Evolutionary conservation across 2,329 filamentous ascomycete genomes (phyloP).

Genomic region (Xylaria sp.): DNA sequence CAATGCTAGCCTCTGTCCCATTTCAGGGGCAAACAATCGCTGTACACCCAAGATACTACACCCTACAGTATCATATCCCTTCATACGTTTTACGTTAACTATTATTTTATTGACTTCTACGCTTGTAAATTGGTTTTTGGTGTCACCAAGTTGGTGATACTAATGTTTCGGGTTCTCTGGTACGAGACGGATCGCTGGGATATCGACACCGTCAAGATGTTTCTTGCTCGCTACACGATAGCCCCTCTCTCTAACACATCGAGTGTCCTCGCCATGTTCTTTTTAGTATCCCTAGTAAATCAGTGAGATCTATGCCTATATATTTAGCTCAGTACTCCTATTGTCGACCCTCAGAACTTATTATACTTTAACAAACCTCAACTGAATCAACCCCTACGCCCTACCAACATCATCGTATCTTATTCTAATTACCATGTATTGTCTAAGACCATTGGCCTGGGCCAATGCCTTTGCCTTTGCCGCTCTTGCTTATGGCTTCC

Average conservation of each 20-base stretch:
- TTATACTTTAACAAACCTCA: neutral
- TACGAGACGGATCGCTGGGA: neutral
- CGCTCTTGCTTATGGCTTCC: constrained; percentile 18
- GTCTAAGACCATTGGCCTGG: neutral
- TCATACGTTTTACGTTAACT: neutral
- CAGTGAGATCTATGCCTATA: neutral
- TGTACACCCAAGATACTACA: neutral
- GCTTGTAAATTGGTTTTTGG: no score
- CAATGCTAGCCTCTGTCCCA: neutral
- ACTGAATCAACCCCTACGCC: neutral
- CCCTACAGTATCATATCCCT: neutral
- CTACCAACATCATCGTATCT: neutral
- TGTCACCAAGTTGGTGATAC: constrained; percentile 12
- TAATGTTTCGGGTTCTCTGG: neutral
- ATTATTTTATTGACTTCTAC: neutral
- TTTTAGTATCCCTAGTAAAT: neutral
- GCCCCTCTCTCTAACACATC: neutral
- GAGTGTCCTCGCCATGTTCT: neutral
- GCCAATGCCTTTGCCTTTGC: constrained; percentile 10
- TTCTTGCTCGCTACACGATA: neutral
- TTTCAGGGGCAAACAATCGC: neutral
- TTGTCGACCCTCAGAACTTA: neutral
- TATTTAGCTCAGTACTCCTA: neutral
- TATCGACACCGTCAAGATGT: neutral
- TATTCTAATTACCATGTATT: constrained; percentile 8